A percentile compares a stretch with the other conserved stretches of the same genome.
These are phyloP conservation scores for Peronospora belbahrii DNA, from an alignment of 352 stramenopile genomes.

Conservation along the genomic window DNA sequence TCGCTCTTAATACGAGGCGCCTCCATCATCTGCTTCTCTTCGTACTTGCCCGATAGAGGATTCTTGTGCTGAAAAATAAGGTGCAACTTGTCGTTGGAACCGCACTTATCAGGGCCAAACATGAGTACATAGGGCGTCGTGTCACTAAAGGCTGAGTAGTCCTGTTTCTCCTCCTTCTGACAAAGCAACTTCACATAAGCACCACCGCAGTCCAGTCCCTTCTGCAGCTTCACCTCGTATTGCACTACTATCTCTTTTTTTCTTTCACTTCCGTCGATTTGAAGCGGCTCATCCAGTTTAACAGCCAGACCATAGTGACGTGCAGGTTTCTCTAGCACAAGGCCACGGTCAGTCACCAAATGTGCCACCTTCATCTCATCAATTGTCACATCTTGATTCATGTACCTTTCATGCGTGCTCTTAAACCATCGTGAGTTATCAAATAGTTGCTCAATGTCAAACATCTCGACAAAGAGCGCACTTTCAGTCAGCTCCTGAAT, in stretches of 20 bases:
- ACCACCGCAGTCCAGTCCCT: constrained; percentile 87
- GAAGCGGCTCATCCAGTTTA: constrained; percentile 55
- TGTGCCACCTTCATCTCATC: constrained; percentile 58
- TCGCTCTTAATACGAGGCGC: constrained; percentile 75
- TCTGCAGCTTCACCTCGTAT: constrained; percentile 92
- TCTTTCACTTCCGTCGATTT: constrained; percentile 51
- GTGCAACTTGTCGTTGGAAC: constrained; percentile 90
- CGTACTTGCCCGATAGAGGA: constrained; percentile 84
- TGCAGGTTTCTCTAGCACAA: constrained; percentile 63
- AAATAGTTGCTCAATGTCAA: constrained; percentile 49
- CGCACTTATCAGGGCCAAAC: constrained; percentile 94
- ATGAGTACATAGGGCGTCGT: constrained; percentile 90
- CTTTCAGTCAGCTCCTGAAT: constrained; percentile 45
- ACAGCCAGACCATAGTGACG: constrained; percentile 79
- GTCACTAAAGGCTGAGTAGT: constrained; percentile 72
- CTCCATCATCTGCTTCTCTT: constrained; percentile 91
- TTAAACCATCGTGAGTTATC: constrained; percentile 76
- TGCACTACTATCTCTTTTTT: constrained; percentile 89
- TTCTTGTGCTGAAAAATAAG: constrained; percentile 94
- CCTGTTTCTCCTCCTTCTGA: constrained; percentile 31
- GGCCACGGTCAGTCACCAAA: constrained; percentile 49
- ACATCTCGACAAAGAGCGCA: constrained; percentile 72
- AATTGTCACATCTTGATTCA: constrained; percentile 54
- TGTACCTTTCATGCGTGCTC: constrained; percentile 78
- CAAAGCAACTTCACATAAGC: constrained; percentile 92